Evolutionary conservation across 768 basidiomycete species (phyloP).

Genomic region (Naganishia kalamii): DNA sequence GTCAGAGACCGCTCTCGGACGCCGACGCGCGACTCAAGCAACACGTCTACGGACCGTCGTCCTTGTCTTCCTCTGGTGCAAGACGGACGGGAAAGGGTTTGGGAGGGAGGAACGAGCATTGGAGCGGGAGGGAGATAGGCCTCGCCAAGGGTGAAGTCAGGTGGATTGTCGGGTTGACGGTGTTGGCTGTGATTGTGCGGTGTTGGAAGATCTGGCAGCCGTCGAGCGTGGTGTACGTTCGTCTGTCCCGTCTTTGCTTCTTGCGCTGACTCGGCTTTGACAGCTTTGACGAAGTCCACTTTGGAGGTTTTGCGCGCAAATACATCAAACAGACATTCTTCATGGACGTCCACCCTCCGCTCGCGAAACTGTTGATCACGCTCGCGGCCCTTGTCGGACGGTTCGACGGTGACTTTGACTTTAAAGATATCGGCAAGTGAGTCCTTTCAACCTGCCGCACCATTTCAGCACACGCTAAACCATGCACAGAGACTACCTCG

Average conservation of each 20-base stretch:
- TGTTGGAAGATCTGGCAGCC: conserved; percentile 79
- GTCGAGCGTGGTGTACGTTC: conserved; percentile 79
- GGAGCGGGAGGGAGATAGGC: background rate
- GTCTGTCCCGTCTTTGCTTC: background rate
- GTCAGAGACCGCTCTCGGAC: conserved; percentile 20
- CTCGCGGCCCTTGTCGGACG: conserved; percentile 79
- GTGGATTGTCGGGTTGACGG: conserved; percentile 59
- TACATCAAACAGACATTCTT: conserved; percentile 76
- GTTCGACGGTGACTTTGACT: conserved; percentile 89
- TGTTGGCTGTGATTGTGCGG: conserved; percentile 73
- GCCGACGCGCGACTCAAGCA: conserved; percentile 23
- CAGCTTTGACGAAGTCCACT: conserved; percentile 97
- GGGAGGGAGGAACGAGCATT: background rate
- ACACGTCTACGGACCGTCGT: conserved; percentile 6
- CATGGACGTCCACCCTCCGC: conserved; percentile 88
- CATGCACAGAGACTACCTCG: conserved; percentile 58
- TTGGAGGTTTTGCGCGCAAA: conserved; percentile 90
- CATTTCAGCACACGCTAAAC: background rate
- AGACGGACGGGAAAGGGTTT: background rate
- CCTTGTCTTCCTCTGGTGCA: background rate
- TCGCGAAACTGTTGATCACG: conserved; percentile 92
- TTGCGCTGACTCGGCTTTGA: background rate
- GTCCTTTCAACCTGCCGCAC: conserved; percentile 1
- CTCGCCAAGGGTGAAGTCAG: conserved; percentile 57
- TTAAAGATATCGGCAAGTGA: conserved; percentile 95